Base-by-base conservation (phyloP, 805 yeast genomes). In the Wickerhamomyces queroliae region DNA sequence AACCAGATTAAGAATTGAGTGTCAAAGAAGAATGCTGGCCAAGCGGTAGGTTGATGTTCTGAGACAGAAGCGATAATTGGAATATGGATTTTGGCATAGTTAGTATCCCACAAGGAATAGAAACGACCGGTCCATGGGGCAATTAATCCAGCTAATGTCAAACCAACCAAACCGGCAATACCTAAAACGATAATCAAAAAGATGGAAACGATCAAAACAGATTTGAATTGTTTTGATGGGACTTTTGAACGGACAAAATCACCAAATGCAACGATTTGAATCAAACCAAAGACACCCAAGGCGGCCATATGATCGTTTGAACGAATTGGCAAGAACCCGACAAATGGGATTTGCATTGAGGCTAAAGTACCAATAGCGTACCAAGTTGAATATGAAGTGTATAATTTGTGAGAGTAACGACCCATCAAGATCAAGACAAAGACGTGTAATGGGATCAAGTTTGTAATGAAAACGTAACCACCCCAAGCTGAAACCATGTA, bases 41-140 rank as follows among this genome's bases (percentile, higher is more conserved):
- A 93, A 4, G 99, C 96, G n/a, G 98, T 91, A 43, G 99, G 99
- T 72, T 93, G 99, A 70, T 93, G 99, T 69, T 93, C 99, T 12
- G 96, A 87, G 28, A 93, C 99, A 3, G 97, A 90, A 2, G 99
- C 99, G 64, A 93, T 93, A 59, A 93, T 93, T 33, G 99, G 99
- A 55, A 93, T 93, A 61, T 93, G 99, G 49, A 93, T 85, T 69
- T 90, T 91, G 46, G 99, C 99, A 58, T 95, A 93, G 62, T 76
- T 83, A 5, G 99, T 93, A 62, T 93, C 99, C 99, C 99, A 93
- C 50, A 95, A 68, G 2, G 98, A 90, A 67, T 93, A 93, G 70
- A 93, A 95, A 66, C 99, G 83, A 50, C 99, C 99, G 10, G 97
- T 89, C 99, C 99, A 93, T 40, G 99, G 99, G 27, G 98, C 97